phyloP scores from a whole-genome alignment of 23 red algal genomes.

The Chondrus crispus region DNA sequence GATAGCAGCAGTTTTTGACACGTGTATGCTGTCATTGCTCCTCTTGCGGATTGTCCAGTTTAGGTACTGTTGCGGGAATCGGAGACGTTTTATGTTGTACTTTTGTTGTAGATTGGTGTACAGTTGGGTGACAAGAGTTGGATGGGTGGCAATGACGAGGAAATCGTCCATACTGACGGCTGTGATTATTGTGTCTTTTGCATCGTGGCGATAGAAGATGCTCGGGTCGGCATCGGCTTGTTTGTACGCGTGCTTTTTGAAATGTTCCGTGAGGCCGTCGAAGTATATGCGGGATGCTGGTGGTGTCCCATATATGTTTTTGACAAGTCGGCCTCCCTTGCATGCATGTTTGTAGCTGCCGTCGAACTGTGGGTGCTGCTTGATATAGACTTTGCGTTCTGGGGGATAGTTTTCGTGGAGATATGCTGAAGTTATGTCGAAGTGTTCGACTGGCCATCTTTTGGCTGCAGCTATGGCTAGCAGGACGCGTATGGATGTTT shows the following conservation, averaged over 20 bases:
- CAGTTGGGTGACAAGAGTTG: too few relatives aligned
- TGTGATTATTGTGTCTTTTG: too few relatives aligned
- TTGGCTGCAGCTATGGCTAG: background rate
- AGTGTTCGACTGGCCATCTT: background rate
- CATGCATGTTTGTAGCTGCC: background rate
- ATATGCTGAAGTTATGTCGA: constrained; percentile 26
- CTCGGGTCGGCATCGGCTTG: background rate
- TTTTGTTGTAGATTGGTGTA: too few relatives aligned
- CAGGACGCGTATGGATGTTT: background rate
- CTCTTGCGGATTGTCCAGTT: too few relatives aligned
- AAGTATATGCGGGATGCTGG: background rate
- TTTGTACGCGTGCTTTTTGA: background rate
- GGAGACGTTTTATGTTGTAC: too few relatives aligned
- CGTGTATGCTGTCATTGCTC: too few relatives aligned
- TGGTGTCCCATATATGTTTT: background rate
- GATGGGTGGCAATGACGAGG: too few relatives aligned
- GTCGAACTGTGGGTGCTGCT: background rate
- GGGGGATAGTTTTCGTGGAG: background rate
- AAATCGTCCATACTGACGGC: too few relatives aligned
- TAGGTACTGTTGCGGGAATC: too few relatives aligned
- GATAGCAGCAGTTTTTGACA: too few relatives aligned
- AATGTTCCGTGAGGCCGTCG: background rate
- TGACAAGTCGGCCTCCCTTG: background rate
- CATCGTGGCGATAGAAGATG: too few relatives aligned
- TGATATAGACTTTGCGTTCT: background rate